phyloP scores from a whole-genome alignment of 2,329 filamentous ascomycete species.

The Colletotrichum eremochloae region DNA sequence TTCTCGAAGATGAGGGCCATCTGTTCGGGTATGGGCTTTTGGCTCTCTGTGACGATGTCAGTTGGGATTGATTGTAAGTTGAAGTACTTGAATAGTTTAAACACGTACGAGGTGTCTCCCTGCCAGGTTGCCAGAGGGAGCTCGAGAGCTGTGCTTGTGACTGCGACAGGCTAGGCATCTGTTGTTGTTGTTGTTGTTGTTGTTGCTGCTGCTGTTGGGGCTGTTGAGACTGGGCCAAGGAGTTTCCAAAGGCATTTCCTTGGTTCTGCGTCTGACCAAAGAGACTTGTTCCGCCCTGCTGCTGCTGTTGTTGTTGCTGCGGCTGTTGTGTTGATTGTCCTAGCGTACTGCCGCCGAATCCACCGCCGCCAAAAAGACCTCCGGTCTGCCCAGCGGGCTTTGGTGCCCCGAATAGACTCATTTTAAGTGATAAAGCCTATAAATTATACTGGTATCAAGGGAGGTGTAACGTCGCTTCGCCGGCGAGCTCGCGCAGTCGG shows the following conservation, averaged over 20 bases:
- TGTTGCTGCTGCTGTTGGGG: conserved; percentile 52
- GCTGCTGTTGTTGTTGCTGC: conserved; percentile 51
- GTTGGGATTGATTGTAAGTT: not conserved
- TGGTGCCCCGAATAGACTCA: conserved; percentile 55
- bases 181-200: conserved; percentile 60
- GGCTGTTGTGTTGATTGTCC: conserved; percentile 55
- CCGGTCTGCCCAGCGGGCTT: conserved; percentile 50
- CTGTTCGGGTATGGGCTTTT: conserved; percentile 82
- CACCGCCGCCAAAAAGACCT: conserved; percentile 44
- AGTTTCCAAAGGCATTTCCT: conserved; percentile 53
- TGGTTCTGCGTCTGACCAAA: conserved; percentile 54
- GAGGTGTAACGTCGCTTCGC: not conserved
- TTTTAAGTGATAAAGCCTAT: conserved; percentile 48
- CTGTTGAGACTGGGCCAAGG: conserved; percentile 51
- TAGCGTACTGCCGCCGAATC: conserved; percentile 49
- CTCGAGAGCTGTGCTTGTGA: conserved; percentile 62
- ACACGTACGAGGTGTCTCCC: conserved; percentile 62
- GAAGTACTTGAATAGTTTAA: not conserved
- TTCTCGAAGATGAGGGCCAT: conserved; percentile 78
- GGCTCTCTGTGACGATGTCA: conserved; percentile 59
- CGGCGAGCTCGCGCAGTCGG: not conserved
- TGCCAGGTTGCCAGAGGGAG: conserved; percentile 67
- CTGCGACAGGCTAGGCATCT: conserved; percentile 59
- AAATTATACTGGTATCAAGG: conserved; percentile 8
- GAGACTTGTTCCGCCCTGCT: conserved; percentile 49